These are phyloP conservation scores for Cordyceps cicadae DNA, from an alignment of 2,329 filamentous ascomycete species.

Conservation along the genomic window DNA sequence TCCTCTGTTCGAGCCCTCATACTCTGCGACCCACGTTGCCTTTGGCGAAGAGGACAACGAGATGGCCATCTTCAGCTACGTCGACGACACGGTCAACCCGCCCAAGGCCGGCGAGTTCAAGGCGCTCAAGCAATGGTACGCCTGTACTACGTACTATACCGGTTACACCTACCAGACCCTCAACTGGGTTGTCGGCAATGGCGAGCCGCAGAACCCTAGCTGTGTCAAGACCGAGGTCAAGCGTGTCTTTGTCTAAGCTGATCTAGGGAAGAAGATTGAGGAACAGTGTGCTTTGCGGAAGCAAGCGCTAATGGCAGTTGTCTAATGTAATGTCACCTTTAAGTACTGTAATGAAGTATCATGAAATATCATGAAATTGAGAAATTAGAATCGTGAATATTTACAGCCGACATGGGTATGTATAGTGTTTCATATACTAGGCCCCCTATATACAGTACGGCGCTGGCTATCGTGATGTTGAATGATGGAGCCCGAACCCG, in stretches of 20 bases:
- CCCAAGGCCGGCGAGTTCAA: background rate
- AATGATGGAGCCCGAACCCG: background rate
- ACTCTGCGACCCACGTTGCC: background rate
- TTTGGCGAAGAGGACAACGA: background rate
- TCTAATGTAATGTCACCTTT: background rate
- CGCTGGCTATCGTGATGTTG: background rate
- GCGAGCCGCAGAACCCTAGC: conserved; percentile 9
- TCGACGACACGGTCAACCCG: conserved; percentile 11
- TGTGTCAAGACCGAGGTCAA: conserved; percentile 11
- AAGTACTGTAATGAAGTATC: conserved; percentile 38
- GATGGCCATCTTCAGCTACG: conserved; percentile 10
- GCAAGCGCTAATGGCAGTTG: background rate
- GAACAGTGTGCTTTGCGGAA: background rate
- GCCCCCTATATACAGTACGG: conserved; percentile 1
- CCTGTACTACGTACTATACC: conserved; percentile 4
- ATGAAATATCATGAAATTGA: conserved; percentile 26
- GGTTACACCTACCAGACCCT: conserved; percentile 10
- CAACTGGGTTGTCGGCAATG: conserved; percentile 8
- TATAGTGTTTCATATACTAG: background rate
- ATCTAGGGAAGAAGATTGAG: background rate
- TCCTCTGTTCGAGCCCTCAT: conserved; percentile 5
- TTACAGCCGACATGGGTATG: background rate
- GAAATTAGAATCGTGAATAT: too few species aligned
- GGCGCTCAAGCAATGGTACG: conserved; percentile 9
- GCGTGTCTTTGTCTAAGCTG: conserved; percentile 1